A percentile compares a stretch with the other conserved stretches of the same genome.
These are phyloP conservation scores for Hamamelis virginiana DNA, from an alignment of 164 flowering plant genomes.

Conservation along the genomic window DNA sequence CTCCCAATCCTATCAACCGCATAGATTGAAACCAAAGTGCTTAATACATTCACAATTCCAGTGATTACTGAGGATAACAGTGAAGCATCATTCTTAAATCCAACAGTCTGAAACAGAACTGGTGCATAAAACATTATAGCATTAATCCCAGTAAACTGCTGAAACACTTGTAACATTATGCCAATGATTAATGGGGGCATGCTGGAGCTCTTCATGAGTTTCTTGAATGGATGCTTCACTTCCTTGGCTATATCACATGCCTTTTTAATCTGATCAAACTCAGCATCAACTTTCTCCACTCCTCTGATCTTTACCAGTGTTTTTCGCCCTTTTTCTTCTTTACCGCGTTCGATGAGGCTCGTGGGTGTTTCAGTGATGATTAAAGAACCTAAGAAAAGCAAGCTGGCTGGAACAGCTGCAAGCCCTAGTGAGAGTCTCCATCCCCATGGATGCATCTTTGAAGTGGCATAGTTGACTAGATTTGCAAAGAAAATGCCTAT, in stretches of 20 bases:
- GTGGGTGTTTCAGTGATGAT: conserved; percentile 46
- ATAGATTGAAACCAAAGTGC: conserved; percentile 35
- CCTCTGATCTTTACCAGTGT: conserved; percentile 48
- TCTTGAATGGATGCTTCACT: conserved; percentile 36
- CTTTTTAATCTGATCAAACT: conserved; percentile 22
- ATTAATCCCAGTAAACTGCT: conserved; percentile 57
- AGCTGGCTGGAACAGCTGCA: conserved; percentile 35
- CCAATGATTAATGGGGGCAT: conserved; percentile 37
- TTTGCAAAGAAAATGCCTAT: conserved; percentile 43
- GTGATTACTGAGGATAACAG: conserved; percentile 46
- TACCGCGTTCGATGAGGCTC: conserved; percentile 37
- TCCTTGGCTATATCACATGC: conserved; percentile 33
- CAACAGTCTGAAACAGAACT: conserved; percentile 48
- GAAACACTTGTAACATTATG: conserved; percentile 40
- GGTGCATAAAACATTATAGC: conserved; percentile 61
- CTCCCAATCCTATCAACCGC: conserved; percentile 44
- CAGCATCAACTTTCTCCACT: conserved; percentile 29
- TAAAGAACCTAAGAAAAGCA: conserved; percentile 33
- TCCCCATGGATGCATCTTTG: conserved; percentile 32
- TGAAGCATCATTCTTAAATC: conserved; percentile 41
- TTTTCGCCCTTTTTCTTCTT: conserved; percentile 17
- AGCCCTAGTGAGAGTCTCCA: conserved; percentile 43
- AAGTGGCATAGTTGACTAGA: conserved; percentile 33
- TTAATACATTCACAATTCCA: conserved; percentile 39
- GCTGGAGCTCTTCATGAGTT: conserved; percentile 32